These are phyloP conservation scores for Galium porrigens DNA, from an alignment of 305 asterid genomes.

Conservation along the genomic window DNA sequence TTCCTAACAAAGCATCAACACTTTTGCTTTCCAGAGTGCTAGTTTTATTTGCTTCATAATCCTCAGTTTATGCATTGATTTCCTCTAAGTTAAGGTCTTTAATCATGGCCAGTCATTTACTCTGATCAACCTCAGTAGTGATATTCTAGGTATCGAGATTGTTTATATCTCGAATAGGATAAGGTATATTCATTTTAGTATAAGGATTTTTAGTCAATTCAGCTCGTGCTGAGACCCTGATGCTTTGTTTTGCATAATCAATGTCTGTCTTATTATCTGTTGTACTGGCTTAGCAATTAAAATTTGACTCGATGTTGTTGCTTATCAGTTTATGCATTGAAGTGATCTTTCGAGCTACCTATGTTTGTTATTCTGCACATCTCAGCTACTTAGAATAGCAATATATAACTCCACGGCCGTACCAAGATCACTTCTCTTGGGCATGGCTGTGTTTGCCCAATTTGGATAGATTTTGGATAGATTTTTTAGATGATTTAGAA, in stretches of 20 bases:
- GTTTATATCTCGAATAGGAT: background rate
- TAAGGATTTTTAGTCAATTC: background rate
- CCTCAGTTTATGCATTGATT: background rate
- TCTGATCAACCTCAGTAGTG: background rate
- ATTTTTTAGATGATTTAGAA: too few species aligned
- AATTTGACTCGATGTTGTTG: background rate
- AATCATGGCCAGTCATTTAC: background rate
- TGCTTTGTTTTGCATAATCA: background rate
- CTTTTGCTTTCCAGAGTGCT: background rate
- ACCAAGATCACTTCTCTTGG: too few species aligned
- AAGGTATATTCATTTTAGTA: background rate
- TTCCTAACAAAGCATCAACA: too few species aligned
- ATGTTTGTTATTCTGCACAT: background rate
- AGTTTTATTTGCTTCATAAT: background rate
- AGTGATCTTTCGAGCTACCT: background rate
- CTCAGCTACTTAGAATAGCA: background rate
- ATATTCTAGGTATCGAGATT: background rate
- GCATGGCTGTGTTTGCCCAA: too few species aligned
- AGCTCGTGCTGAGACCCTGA: background rate
- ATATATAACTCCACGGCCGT: too few species aligned
- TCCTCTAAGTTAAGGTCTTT: background rate
- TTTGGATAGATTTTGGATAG: too few species aligned
- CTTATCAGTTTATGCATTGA: background rate
- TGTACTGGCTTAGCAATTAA: background rate
- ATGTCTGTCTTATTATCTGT: background rate